phyloP scores from a whole-genome alignment of 805 yeast genomes.

The Phaffomyces thermotolerans region DNA sequence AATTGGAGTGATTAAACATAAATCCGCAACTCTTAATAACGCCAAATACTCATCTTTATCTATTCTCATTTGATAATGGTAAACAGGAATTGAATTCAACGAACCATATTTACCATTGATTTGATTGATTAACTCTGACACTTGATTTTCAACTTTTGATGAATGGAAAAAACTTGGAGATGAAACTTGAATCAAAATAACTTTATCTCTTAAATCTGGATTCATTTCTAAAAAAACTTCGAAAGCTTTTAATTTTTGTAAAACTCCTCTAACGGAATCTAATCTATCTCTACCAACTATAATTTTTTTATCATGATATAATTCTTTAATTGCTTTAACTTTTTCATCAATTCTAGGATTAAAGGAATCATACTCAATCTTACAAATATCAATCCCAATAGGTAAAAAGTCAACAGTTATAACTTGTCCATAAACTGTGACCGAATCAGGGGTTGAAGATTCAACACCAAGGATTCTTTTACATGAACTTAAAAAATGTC shows the following conservation, averaged over 20 bases:
- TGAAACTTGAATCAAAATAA: conserved; percentile 86
- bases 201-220: conserved; percentile 87
- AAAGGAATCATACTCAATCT: conserved; percentile 54
- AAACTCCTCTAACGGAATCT: conserved; percentile 87
- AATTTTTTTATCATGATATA: conserved; percentile 61
- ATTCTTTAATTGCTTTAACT: conserved; percentile 53
- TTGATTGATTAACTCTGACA: conserved; percentile 69
- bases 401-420: conserved; percentile 74
- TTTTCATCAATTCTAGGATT: conserved; percentile 47
- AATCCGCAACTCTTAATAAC: conserved; percentile 78
- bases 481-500: conserved; percentile 89
- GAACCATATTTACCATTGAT: conserved; percentile 84
- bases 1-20: conserved; percentile 81
- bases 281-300: conserved; percentile 92
- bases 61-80: conserved; percentile 86
- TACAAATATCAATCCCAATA: conserved; percentile 78
- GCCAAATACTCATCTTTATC: conserved; percentile 87
- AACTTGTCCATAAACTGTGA: conserved; percentile 69
- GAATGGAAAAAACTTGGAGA: conserved; percentile 51
- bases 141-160: conserved; percentile 67
- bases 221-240: conserved; percentile 82
- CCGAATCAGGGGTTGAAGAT: conserved; percentile 37
- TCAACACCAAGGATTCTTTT: conserved; percentile 75
- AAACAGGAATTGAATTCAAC: conserved; percentile 78
- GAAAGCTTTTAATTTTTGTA: conserved; percentile 87